Conservation (phyloP, 2,329 filamentous ascomycete species). For the Cercospora sp. region DNA sequence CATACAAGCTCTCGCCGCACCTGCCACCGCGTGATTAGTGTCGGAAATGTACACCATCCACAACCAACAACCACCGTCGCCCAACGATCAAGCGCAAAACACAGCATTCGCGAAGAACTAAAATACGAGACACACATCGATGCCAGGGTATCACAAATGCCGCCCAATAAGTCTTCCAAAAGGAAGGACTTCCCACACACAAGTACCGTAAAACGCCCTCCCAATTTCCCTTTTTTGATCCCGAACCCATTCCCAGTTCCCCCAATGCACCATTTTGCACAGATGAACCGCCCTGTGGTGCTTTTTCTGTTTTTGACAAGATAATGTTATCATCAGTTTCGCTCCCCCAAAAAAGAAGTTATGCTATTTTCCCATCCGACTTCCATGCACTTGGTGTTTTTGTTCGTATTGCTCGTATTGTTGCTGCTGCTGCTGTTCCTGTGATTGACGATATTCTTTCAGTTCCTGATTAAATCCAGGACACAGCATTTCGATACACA, state of each 20-base stretch:
- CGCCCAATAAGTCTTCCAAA: constrained; percentile 20
- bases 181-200: background rate
- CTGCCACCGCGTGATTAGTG: background rate
- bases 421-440: constrained; percentile 5
- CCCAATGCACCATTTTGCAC: background rate
- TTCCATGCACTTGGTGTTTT: background rate
- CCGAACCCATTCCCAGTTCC: background rate
- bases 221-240: background rate
- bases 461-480: constrained; percentile 29
- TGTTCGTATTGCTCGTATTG: background rate
- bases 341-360: background rate
- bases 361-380: constrained; percentile 2
- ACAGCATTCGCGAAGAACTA: background rate
- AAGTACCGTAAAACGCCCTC: background rate
- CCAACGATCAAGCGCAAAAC: background rate
- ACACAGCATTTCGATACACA: constrained; percentile 68
- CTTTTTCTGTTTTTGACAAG: constrained; percentile 16
- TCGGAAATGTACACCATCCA: background rate
- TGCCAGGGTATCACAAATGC: constrained; percentile 34
- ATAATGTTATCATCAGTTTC: constrained; percentile 5
- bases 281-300: constrained; percentile 12
- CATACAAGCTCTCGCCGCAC: background rate
- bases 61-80: background rate
- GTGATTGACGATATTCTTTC: background rate
- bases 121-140: constrained; percentile 10